Evolutionary conservation across 306 rosid species (phyloP).

Genomic region (Inga leiocalycina): DNA sequence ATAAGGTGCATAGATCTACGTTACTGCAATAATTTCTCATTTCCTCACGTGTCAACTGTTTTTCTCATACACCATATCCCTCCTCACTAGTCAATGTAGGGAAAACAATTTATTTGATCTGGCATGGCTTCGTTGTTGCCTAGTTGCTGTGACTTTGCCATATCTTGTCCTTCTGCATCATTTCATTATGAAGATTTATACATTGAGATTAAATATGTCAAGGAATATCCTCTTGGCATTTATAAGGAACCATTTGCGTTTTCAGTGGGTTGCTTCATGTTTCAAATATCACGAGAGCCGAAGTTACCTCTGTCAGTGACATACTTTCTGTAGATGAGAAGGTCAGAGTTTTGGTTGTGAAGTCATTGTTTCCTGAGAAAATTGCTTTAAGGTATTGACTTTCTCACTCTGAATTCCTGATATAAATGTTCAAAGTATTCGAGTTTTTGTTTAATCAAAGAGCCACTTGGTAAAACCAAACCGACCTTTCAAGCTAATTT

Average conservation of each 20-base stretch:
- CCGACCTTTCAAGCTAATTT: background rate
- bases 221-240: conserved; percentile 19
- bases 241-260: conserved; percentile 29
- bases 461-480: background rate
- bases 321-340: conserved; percentile 73
- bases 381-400: conserved; percentile 79
- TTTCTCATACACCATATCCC: background rate
- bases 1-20: background rate
- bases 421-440: conserved; percentile 27
- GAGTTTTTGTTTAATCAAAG: conserved; percentile 4
- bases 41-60: conserved; percentile 7
- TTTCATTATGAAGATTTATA: conserved; percentile 11
- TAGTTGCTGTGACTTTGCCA: background rate
- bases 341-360: conserved; percentile 85
- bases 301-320: conserved; percentile 70
- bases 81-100: background rate
- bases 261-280: conserved; percentile 95
- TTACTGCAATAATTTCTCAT: conserved; percentile 9
- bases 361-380: conserved; percentile 82
- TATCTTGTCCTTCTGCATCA: background rate
- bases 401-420: conserved; percentile 20
- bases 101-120: background rate
- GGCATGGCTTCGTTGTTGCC: conserved; percentile 18
- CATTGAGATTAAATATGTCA: conserved; percentile 13
- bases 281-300: conserved; percentile 72